These are phyloP conservation scores for Malassezia sp. DNA, from an alignment of 1,284 basidiomycete species.

Conservation along the genomic window DNA sequence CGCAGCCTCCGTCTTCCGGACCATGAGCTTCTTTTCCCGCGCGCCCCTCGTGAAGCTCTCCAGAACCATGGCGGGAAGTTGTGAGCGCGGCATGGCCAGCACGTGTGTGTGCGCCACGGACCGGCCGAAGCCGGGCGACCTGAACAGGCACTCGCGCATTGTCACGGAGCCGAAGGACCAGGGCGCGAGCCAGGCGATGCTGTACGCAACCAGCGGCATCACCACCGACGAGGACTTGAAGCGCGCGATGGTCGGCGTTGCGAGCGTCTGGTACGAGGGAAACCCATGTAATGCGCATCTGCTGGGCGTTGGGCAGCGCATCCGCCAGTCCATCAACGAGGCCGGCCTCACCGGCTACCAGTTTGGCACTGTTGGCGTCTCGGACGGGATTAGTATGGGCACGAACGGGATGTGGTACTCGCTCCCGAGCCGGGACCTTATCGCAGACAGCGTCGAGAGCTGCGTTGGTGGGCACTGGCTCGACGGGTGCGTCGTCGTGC, in stretches of 20 bases:
- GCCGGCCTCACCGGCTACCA: constrained; percentile 45
- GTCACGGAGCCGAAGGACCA: constrained; percentile 46
- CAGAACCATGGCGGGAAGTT: neutral
- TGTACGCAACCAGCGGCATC: constrained; percentile 44
- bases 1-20: neutral
- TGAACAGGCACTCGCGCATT: constrained; percentile 38
- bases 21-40: neutral
- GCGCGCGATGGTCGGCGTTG: constrained; percentile 44
- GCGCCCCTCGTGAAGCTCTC: neutral
- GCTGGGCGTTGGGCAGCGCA: constrained; percentile 34
- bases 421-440: constrained; percentile 40
- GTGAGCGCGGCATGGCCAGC: constrained; percentile 5
- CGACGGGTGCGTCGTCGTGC: constrained; percentile 41
- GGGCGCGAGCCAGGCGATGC: constrained; percentile 45
- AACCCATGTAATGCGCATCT: constrained; percentile 47
- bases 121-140: constrained; percentile 30
- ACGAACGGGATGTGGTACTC: constrained; percentile 45
- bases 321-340: constrained; percentile 33
- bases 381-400: constrained; percentile 46
- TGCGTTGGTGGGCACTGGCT: constrained; percentile 45
- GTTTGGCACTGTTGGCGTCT: constrained; percentile 44
- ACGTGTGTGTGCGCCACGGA: constrained; percentile 8
- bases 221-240: constrained; percentile 37
- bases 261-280: constrained; percentile 44
- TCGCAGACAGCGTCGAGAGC: constrained; percentile 43